Evolutionary conservation across 129 eudicot species (phyloP), one percentile per base, ranked within the genome.

Genomic region (Mikania micrantha): DNA sequence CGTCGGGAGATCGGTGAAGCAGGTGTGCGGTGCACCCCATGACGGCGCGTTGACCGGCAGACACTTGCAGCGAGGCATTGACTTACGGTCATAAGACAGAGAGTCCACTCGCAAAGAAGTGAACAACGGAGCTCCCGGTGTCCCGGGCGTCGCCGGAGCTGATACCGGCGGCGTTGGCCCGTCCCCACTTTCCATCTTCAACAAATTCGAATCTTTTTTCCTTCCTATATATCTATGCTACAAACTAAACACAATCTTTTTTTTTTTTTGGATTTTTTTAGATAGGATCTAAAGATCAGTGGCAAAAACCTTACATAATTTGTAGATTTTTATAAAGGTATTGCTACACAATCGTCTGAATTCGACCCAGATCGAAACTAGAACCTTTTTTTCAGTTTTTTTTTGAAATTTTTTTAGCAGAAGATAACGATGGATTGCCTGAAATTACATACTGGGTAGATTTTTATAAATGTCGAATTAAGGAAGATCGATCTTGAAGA

Each of bases 61-160:
- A 60, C 90, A 85, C 77, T 64, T 79, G 85, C 84, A 68, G 28
- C 70, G 80, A 5, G 85, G 87, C 87, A 79, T 82, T 66, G 91
- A 82, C 79, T 79, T 85, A 8, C 91, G 85, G 7, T 85, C 85
- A 57, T 76, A 85, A 4, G 91, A 81, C 68, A 81, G 3, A 1
- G 90, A 85, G 71, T 85, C 91, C 34, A 85, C 77, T 29, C 85
- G 69, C 20, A 74, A 40, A 54, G 82, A 66, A 27, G 87, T 48
- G 47, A 85, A 79, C 65, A 85, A 76, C 20, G 91, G 87, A 13
- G 74, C 78, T 50, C 72, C 78, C 5, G 91, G 91, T 25, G 91
- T 85, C 21, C 87, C 91, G 4, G 91, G 91, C 25, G 91, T 85
- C 22, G 83, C 77, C 66, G 91, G 91, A 0, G 81, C 85, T 31